phyloP scores from a whole-genome alignment of 352 stramenopile species.

The Phytophthora tentaculata region DNA sequence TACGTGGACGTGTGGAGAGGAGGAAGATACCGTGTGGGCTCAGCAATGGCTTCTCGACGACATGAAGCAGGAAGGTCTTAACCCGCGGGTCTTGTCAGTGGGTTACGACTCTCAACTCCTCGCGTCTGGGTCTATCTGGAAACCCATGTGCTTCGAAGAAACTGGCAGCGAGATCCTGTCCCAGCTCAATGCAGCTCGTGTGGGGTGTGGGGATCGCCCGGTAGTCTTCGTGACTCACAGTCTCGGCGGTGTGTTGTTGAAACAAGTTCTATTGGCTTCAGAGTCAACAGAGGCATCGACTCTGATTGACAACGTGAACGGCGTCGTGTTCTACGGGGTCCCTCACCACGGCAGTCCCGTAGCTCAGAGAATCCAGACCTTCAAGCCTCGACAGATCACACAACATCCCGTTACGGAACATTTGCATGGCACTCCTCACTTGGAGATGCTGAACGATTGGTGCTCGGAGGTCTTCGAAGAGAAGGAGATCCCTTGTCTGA shows the following conservation, averaged over 20 bases:
- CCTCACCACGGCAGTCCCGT: constrained; percentile 84
- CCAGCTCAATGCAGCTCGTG: constrained; percentile 64
- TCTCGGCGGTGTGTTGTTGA: constrained; percentile 83
- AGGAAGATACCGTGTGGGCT: constrained; percentile 66
- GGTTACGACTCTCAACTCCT: constrained; percentile 84
- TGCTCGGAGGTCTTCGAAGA: constrained; percentile 59
- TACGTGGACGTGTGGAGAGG: constrained; percentile 79
- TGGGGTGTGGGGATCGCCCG: constrained; percentile 63
- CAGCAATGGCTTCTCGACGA: constrained; percentile 74
- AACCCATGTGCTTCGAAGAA: constrained; percentile 75
- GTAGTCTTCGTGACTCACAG: constrained; percentile 89
- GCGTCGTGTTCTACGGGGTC: constrained; percentile 81
- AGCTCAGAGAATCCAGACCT: constrained; percentile 64
- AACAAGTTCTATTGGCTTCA: constrained; percentile 71
- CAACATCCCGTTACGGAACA: constrained; percentile 80
- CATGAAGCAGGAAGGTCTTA: constrained; percentile 58
- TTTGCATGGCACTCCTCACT: constrained; percentile 74
- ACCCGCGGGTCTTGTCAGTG: constrained; percentile 79
- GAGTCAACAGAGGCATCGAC: constrained; percentile 4
- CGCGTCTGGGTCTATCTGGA: constrained; percentile 75
- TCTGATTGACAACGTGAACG: constrained; percentile 70
- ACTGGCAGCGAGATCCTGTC: constrained; percentile 69
- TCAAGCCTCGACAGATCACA: constrained; percentile 54
- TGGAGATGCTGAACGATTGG: constrained; percentile 85
- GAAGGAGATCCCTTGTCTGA: constrained; percentile 63